Evolutionary conservation across 2,329 filamentous ascomycete species (phyloP), one percentile per base, ranked within the genome.

Genomic region (Colletotrichum sp.): DNA sequence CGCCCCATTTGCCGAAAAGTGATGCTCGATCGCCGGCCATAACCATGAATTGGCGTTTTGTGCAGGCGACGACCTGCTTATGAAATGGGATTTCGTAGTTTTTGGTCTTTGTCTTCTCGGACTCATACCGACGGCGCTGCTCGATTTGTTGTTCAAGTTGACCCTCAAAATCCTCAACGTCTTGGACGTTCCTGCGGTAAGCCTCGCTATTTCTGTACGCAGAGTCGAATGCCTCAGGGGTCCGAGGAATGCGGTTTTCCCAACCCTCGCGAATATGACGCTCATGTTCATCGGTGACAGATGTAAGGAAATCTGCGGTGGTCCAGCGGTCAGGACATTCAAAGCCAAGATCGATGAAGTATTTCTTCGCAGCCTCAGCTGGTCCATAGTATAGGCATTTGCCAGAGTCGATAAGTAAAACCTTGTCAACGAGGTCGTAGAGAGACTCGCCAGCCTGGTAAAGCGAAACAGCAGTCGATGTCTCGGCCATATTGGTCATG

Each of bases 301-400:
- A 95, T 0, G 94, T 96, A 39, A 96, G 85, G 83, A 96, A 96
- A 82, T 96, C 95, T 21, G 87, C 92, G 0, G 93, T 93, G 0
- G 93, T 95, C 89, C 93, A 92, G 16, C 94, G 90, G 26, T 92
- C 89, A 0, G 94, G 93, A 80, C 93, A 95, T 18, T 91, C 87
- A 79, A 95, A 96, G 0, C 95, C 95, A 44, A 96, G 87, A n/a
- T 90, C 85, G 64, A 92, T 84, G 78, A 96, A 96, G 81, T 94
- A 96, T 32, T 88, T 83, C 80, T 91, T 94, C 1, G 94, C 94
- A 3, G 90, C 85, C 6, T 90, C 88, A 0, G 91, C 88, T 0
- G 88, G 88, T 3, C 95, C 95, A 79, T 92, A 96, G 85, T 92
- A 96, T 24, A 95, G 91, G 78, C 94, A 93, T 73, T 92, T 90